A percentile compares a stretch with the other conserved stretches of the same genome.
These are phyloP conservation scores for Tremella yokohamensis DNA, from an alignment of 768 basidiomycete species.

Conservation along the genomic window DNA sequence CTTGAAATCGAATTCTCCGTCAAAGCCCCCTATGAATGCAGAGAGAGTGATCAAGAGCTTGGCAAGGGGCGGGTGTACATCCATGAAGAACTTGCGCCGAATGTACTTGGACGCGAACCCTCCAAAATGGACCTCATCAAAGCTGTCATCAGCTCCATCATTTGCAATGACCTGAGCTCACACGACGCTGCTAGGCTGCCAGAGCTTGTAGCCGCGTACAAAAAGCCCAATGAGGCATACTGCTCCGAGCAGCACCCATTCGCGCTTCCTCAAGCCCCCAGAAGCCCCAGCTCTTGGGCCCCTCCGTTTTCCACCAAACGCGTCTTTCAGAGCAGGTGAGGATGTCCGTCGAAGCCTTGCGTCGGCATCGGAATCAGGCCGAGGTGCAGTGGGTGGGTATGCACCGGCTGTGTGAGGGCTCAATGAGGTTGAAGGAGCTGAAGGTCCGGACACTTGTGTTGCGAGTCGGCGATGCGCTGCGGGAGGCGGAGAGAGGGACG, in stretches of 20 bases:
- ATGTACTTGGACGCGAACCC: slow-evolving; percentile 94
- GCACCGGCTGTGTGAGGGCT: neutral
- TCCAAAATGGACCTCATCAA: slow-evolving; percentile 98
- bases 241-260: slow-evolving; percentile 29
- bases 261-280: slow-evolving; percentile 30
- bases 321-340: slow-evolving; percentile 1
- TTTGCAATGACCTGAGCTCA: slow-evolving; percentile 55
- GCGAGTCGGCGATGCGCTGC: slow-evolving; percentile 5
- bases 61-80: slow-evolving; percentile 95
- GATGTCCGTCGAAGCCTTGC: slow-evolving; percentile 17
- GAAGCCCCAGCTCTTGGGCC: neutral
- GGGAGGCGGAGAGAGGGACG: slow-evolving; percentile 17
- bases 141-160: slow-evolving; percentile 56
- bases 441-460: neutral
- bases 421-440: neutral
- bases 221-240: slow-evolving; percentile 60
- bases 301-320: slow-evolving; percentile 25
- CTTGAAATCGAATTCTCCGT: slow-evolving; percentile 94
- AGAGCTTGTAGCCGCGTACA: slow-evolving; percentile 84
- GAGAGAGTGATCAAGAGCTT: slow-evolving; percentile 92
- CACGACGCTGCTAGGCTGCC: slow-evolving; percentile 88
- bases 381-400: slow-evolving; percentile 1
- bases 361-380: slow-evolving; percentile 34
- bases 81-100: slow-evolving; percentile 67
- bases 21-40: slow-evolving; percentile 78